Evolutionary conservation across 306 rosid species (phyloP).

Genomic region (Rosa multiflora): DNA sequence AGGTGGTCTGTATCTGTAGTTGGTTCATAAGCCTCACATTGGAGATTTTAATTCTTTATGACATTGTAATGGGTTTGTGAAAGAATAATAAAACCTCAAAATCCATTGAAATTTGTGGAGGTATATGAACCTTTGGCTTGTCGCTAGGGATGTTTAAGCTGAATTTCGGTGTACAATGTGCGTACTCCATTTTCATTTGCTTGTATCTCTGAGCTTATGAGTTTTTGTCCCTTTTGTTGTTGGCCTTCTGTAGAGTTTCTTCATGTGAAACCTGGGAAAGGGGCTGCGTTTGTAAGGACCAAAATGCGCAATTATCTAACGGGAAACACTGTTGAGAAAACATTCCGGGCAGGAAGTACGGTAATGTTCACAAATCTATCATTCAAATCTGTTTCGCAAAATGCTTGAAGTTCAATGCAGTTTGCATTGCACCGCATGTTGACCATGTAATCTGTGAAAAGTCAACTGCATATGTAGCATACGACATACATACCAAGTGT

Average conservation of each 20-base stretch:
- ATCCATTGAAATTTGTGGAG: background rate
- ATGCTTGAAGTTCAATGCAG: background rate
- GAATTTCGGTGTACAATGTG: background rate
- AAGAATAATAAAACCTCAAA: background rate
- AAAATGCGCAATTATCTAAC: conserved; percentile 77
- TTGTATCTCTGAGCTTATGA: conserved; percentile 1
- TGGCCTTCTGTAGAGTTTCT: conserved; percentile 69
- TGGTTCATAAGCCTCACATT: background rate
- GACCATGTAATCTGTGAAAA: too few species aligned
- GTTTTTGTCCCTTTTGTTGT: background rate
- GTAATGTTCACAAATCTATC: conserved; percentile 37
- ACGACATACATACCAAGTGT: too few species aligned
- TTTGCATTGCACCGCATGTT: too few species aligned
- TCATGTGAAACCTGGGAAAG: conserved; percentile 97
- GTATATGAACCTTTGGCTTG: background rate
- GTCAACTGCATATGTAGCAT: too few species aligned
- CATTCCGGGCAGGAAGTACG: conserved; percentile 90
- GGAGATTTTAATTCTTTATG: background rate
- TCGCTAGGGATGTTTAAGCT: background rate
- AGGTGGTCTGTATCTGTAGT: background rate
- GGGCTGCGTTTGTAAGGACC: conserved; percentile 97
- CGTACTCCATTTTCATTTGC: background rate
- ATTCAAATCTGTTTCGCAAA: background rate
- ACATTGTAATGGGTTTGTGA: background rate
- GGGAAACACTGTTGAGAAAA: conserved; percentile 86